phyloP scores from a whole-genome alignment of 108 stramenopile genomes.

The Discostella stelligeroides region DNA sequence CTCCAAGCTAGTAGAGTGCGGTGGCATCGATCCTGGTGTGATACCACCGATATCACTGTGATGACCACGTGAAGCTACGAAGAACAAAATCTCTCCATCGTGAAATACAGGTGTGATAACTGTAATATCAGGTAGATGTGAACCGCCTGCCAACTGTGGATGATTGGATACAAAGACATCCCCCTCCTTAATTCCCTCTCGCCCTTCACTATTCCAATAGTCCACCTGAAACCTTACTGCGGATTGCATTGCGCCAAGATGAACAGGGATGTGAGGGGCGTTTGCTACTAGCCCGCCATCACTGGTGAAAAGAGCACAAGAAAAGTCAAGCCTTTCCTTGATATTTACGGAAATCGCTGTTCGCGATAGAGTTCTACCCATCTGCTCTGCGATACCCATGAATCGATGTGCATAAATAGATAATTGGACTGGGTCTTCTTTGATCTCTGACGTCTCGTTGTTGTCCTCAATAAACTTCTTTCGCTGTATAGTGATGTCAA shows the following conservation, averaged over 20 bases:
- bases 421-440: conserved; percentile 91
- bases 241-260: conserved; percentile 97
- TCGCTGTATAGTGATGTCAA: conserved; percentile 79
- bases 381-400: conserved; percentile 99
- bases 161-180: conserved; percentile 98
- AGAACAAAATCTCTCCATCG: conserved; percentile 89
- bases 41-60: conserved; percentile 98
- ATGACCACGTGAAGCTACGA: conserved; percentile 96
- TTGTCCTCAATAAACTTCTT: conserved; percentile 30
- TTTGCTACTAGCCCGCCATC: conserved; percentile 97
- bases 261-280: conserved; percentile 99
- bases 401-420: conserved; percentile 94
- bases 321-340: conserved; percentile 98
- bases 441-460: conserved; percentile 38
- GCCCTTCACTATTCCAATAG: conserved; percentile 84
- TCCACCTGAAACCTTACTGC: conserved; percentile 93
- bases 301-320: conserved; percentile 95
- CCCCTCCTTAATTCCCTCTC: conserved; percentile 89
- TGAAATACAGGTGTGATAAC: conserved; percentile 98
- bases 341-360: conserved; percentile 97
- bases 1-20: conserved; percentile 81
- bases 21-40: conserved; percentile 92
- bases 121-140: conserved; percentile 90
- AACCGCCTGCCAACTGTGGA: conserved; percentile 96
- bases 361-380: conserved; percentile 96